Evolutionary conservation across 2,329 filamentous ascomycete species (phyloP), one percentile per base, ranked within the genome.

Genomic region (Pyrenochaeta sp.): DNA sequence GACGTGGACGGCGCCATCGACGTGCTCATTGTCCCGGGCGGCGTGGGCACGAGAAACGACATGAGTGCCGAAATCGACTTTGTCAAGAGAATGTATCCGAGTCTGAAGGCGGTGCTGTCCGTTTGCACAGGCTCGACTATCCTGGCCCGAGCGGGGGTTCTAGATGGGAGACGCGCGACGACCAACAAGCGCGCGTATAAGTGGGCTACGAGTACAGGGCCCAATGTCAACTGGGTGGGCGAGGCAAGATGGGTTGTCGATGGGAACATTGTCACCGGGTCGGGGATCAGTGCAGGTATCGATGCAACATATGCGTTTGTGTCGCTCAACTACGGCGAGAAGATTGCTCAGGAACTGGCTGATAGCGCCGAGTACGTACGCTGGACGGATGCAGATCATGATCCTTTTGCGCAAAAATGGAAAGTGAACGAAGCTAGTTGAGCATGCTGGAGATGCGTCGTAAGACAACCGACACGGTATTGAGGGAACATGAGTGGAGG

Each of bases 21-120:
- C 39, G 80, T 87, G 3, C 75, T 89, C 11, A 69, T 89, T 18
- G 72, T 89, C n/a, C 86, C 86, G 0, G 85, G 86, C 1, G 85
- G 85, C 0, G 44, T 69, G 0, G 85, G 84, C 2, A 74, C 64
- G 19, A 43, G 72, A 13, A 56, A 52, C 10, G 55, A 68, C 1
- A 43, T 59, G 23, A 47, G 48, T 0, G 52, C 63, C 2, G 70
- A 76, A 3, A 68, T 80, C 6, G 68, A 74, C 0, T 85, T 79
- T 39, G 70, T 84, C 20, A 60, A 64, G 20, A 62, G 65, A 0
- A 66, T 69, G 17, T 82, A 75, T 55, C 79, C 81, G 0, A 64
- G 63, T 14, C 64, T 85, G 6, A 53, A 79, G 48, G 78, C 81
- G 41, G 58, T 87, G 13, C 73, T 88, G 24, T 85, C 82, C 0